Base-by-base conservation (phyloP, 2,329 filamentous ascomycete genomes). In the Plectosphaerella cucumerina region DNA sequence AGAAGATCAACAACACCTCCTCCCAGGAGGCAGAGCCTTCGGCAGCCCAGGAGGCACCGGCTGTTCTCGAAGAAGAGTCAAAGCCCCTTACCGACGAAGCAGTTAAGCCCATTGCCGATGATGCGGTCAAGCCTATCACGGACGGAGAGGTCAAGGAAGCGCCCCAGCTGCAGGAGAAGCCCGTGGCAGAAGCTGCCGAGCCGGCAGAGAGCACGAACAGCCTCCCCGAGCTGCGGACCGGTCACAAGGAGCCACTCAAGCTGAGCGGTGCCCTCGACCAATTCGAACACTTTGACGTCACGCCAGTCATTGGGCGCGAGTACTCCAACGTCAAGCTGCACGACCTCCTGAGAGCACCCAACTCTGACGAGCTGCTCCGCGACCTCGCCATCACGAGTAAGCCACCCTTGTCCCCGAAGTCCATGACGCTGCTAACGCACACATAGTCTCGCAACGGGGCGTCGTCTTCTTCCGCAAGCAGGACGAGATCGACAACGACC, bases 401-500 rank as follows among this genome's bases (percentile, higher is more conserved):
- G 72, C 18, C 2, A 3, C 4, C 35, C 14, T 6, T 18, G 41
- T 37, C n/a, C 35, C 6, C 17, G 3, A 5, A 43, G 9, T 6
- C 37, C 22, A 44, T 42, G 6, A 18, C n/a, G 11, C 39, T 39
- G 14, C 35, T 39, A 15, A 39, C 35, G 14, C 4, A 0, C 4
- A 0, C 20, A 41, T 20, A 86, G 84, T 89, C 56, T 87, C 85
- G 1, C 78, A 82, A 53, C 79, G 85, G 1, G 85, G 85, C 10
- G 85, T 89, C 4, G 84, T 88, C 31, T 87, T 88, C 70, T 86
- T 89, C 68, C 79, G 84, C 18, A 75, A 78, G 26, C 85, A 89
- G 56, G 73, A 85, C 60, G 70, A 73, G 34, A 66, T 87, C 35
- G 77, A 75, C 56, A 78, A 86, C 60, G 80, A 82, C 1, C 73